Conservation (phyloP, 306 rosid genomes). For the Datisca glomerata region DNA sequence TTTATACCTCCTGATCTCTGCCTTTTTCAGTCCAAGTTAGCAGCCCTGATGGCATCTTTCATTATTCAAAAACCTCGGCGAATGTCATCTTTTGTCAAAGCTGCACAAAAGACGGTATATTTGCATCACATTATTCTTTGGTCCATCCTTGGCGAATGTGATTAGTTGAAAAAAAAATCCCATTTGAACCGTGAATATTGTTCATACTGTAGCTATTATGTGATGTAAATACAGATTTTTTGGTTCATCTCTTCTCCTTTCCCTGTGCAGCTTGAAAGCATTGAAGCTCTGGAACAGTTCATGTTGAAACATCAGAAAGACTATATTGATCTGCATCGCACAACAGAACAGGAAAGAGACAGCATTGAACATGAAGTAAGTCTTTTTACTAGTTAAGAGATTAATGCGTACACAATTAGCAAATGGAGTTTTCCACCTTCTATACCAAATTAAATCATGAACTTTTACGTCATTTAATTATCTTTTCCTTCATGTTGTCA, state of each 20-base stretch:
- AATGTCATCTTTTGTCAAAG: conserved; percentile 58
- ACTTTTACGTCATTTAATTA: not conserved
- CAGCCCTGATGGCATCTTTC: conserved; percentile 77
- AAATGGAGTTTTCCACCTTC: too few species aligned
- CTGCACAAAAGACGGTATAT: conserved; percentile 76
- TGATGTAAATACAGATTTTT: not conserved
- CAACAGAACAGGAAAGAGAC: conserved; percentile 90
- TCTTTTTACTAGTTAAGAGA: conserved; percentile 2
- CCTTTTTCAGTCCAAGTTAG: conserved; percentile 63
- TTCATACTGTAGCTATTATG: too few species aligned
- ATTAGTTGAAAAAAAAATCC: too few species aligned
- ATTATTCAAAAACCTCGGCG: conserved; percentile 76
- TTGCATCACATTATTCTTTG: too few species aligned
- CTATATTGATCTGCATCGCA: conserved; percentile 81
- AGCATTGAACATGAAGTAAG: conserved; percentile 96
- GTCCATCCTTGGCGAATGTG: too few species aligned
- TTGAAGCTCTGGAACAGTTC: conserved; percentile 67
- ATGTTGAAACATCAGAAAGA: conserved; percentile 84
- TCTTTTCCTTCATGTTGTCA: too few species aligned
- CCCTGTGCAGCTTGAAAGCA: conserved; percentile 53
- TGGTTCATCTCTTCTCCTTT: not conserved
- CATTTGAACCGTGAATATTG: too few species aligned
- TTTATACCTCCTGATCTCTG: not conserved
- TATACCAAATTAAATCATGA: too few species aligned
- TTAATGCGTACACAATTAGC: too few species aligned